Base-by-base conservation (phyloP, 2,329 filamentous ascomycete genomes). In the Fusarium xylarioides region DNA sequence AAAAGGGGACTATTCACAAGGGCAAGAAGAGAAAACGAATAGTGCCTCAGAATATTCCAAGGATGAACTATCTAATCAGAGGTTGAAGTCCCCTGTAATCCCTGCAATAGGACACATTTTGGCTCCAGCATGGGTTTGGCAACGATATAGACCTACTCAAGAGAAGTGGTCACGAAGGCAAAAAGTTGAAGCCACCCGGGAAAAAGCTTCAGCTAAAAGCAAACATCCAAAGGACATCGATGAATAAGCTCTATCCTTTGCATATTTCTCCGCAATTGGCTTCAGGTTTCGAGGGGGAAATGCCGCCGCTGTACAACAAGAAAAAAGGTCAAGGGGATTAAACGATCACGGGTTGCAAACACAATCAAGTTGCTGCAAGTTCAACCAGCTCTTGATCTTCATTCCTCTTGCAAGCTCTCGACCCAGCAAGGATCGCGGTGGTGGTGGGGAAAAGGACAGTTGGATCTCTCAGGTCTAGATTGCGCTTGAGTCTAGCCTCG, bases 321-420 rank as follows among this genome's bases (percentile, higher is more conserved):
- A 40, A 21, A 40, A 40, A n/a, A 40, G 21, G 38, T 21, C 38
- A 23, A 1, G 5, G n/a, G n/a, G 6, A 11, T 7, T 44, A 0
- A 6, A 19, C 11, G 16, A 44, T 44, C 7, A 44, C 3, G 10
- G 19, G 26, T 26, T 26, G 26, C 11, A 7, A 14, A 14, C 7
- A 19, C 21, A 4, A 10, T 10, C 11, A 14, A 23, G 16, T 11
- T 32, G 3, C 7, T n/a, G 0, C 28, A 16, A 6, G 7, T 14
- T 7, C 21, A 19, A 23, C 8, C 30, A 4, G 16, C 18, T 15
- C 21, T n/a, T 34, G 11, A n/a, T 50, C 30, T 19, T 8, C 30
- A 50, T 50, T 19, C 47, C 47, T 23, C 16, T 21, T 11, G 15
- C n/a, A 16, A 21, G 49, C 49, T 53, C 49, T 53, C 49, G 32